phyloP scores from a whole-genome alignment of 805 yeast genomes.

The Brettanomyces nanus region DNA sequence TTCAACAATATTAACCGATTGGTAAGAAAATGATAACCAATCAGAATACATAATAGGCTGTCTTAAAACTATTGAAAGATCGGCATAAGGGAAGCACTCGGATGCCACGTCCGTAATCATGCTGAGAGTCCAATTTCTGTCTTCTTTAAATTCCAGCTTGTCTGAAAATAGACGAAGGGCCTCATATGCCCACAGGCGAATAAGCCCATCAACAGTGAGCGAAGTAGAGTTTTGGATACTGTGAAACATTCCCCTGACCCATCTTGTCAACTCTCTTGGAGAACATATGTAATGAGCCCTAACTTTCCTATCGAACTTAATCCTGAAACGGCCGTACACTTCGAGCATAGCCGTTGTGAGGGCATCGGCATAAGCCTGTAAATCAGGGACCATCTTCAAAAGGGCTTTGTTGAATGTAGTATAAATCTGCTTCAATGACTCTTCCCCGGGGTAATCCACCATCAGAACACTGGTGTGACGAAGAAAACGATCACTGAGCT shows the following conservation, averaged over 20 bases:
- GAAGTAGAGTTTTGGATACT: constrained; percentile 16
- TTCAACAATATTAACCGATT: constrained; percentile 40
- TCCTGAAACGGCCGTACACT: constrained; percentile 41
- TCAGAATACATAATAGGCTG: constrained; percentile 60
- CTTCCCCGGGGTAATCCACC: constrained; percentile 70
- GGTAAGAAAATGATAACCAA: constrained; percentile 65
- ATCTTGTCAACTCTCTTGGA: constrained; percentile 86
- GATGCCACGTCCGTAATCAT: constrained; percentile 27
- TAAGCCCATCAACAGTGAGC: constrained; percentile 31
- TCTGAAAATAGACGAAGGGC: constrained; percentile 73
- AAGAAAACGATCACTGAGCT: constrained; percentile 50
- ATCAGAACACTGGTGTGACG: constrained; percentile 58
- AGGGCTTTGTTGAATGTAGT: constrained; percentile 45
- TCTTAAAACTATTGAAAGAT: constrained; percentile 26
- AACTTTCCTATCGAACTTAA: constrained; percentile 27
- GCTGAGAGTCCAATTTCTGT: constrained; percentile 40
- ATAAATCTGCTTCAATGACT: constrained; percentile 64
- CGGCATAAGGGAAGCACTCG: constrained; percentile 39
- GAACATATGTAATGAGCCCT: constrained; percentile 67
- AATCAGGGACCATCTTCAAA: constrained; percentile 51
- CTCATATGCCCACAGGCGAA: constrained; percentile 75
- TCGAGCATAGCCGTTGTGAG: constrained; percentile 61
- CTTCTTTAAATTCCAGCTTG: constrained; percentile 42
- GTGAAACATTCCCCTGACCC: constrained; percentile 67
- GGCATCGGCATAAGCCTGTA: constrained; percentile 43